Percentiles rank a stretch among this genome's conserved stretches.
Conservation (phyloP, 305 asterid species). For the Fraxinus angustifolia region DNA sequence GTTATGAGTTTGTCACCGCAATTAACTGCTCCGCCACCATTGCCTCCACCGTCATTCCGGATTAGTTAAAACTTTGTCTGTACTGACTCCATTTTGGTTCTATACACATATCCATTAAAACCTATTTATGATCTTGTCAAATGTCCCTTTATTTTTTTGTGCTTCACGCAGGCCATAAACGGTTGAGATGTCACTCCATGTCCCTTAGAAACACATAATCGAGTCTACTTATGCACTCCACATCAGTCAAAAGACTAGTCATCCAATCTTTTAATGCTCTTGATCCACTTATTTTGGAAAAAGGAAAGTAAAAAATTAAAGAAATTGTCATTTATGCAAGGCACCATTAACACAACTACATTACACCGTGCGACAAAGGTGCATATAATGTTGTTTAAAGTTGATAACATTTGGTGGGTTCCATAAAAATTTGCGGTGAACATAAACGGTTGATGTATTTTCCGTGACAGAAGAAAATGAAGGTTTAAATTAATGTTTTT, state of each 20-base stretch:
- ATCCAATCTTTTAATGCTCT: background rate
- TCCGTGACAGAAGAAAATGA: no score
- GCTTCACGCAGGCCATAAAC: no score
- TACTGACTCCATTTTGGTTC: background rate
- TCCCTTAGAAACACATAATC: background rate
- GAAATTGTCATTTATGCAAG: background rate
- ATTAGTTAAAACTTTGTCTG: conserved; percentile 7
- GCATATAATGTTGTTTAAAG: background rate
- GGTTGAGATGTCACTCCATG: no score
- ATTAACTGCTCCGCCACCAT: conserved; percentile 21
- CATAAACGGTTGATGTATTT: no score
- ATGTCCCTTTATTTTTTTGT: conserved; percentile 1
- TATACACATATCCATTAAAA: conserved; percentile 12
- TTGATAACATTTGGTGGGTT: no score
- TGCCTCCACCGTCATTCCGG: conserved; percentile 19
- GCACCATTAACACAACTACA: background rate
- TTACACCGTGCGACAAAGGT: background rate
- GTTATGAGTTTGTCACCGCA: conserved; percentile 23
- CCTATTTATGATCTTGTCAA: background rate
- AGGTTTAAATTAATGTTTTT: no score
- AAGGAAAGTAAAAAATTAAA: no score
- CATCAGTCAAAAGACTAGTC: background rate
- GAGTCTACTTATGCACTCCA: background rate
- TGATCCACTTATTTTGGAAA: background rate
- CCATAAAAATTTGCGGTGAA: no score